Conservation (phyloP, 1,284 basidiomycete species). For the Ganoderma multipileum region DNA sequence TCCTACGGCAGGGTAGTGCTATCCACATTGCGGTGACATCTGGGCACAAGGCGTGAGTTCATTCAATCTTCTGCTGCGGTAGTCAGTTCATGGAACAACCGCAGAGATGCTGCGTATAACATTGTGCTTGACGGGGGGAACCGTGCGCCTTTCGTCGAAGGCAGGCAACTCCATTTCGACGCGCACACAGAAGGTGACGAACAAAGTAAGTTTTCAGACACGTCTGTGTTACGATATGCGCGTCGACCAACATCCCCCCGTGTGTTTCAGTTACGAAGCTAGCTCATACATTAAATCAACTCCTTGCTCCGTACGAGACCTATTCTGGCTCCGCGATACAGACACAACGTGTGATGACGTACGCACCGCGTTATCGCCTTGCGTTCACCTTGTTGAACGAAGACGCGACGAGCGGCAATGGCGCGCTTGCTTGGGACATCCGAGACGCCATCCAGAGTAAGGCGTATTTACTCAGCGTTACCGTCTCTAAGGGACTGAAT, state of each 20-base stretch:
- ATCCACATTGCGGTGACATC: conserved; percentile 19
- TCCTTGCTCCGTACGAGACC: conserved; percentile 60
- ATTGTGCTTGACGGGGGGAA: conserved; percentile 22
- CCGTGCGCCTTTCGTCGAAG: conserved; percentile 19
- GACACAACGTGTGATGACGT: conserved; percentile 69
- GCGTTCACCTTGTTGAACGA: conserved; percentile 90
- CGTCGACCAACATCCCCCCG: not conserved
- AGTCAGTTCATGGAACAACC: not conserved
- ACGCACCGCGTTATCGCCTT: conserved; percentile 80
- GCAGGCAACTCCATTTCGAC: conserved; percentile 23
- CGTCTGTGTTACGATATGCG: not conserved
- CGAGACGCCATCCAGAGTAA: conserved; percentile 66
- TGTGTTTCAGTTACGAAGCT: conserved; percentile 33
- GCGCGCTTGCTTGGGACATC: conserved; percentile 77
- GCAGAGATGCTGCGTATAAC: conserved; percentile 26
- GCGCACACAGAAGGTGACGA: conserved; percentile 15
- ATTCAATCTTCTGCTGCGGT: not conserved
- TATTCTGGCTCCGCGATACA: conserved; percentile 39
- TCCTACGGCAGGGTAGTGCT: conserved; percentile 14
- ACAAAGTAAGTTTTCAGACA: conserved; percentile 7
- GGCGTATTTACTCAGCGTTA: conserved; percentile 37
- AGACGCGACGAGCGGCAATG: conserved; percentile 74
- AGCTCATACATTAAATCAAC: conserved; percentile 48
- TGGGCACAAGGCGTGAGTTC: conserved; percentile 18
- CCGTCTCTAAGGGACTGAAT: not conserved